A percentile compares a stretch with the other conserved stretches of the same genome.
Conservation (phyloP, 495 filamentous ascomycete genomes). For the Chaetomium fimeti region DNA sequence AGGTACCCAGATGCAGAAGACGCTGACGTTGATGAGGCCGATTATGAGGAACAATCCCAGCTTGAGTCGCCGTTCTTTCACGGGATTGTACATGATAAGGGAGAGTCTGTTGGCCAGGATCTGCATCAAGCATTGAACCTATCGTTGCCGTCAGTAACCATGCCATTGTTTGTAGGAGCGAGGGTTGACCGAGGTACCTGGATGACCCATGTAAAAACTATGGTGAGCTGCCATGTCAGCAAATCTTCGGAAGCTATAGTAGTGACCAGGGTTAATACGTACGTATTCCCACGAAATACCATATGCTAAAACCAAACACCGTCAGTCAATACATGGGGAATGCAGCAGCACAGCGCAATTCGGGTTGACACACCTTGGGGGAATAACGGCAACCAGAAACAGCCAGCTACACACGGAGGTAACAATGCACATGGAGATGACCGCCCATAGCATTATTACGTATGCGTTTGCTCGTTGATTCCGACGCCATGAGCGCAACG, state of each 20-base stretch:
- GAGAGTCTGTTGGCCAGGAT: slow-evolving; percentile 52
- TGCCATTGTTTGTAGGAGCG: not conserved
- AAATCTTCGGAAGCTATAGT: not conserved
- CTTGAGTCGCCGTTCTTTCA: slow-evolving; percentile 34
- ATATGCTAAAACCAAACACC: slow-evolving; percentile 19
- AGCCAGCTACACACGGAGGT: slow-evolving; percentile 32
- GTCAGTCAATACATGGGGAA: too few relatives aligned
- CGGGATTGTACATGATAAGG: slow-evolving; percentile 42
- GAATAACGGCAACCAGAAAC: slow-evolving; percentile 25
- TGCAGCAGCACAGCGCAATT: not conserved
- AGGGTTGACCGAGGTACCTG: slow-evolving; percentile 15
- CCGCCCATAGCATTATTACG: slow-evolving; percentile 38
- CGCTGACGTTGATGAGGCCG: slow-evolving; percentile 48
- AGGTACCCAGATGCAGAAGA: slow-evolving; percentile 53
- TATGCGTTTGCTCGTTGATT: slow-evolving; percentile 24
- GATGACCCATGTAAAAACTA: slow-evolving; percentile 36
- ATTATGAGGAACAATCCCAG: slow-evolving; percentile 41
- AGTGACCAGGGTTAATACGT: slow-evolving; percentile 5
- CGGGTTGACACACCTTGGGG: slow-evolving; percentile 23
- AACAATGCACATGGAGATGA: slow-evolving; percentile 20
- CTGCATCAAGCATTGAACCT: slow-evolving; percentile 48
- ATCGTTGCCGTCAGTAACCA: slow-evolving; percentile 1
- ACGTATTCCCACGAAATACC: slow-evolving; percentile 30
- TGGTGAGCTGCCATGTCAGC: not conserved
- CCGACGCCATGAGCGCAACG: slow-evolving; percentile 25